These are phyloP conservation scores for Microsporum canis DNA, from an alignment of 2,329 filamentous ascomycete species.

Conservation along the genomic window DNA sequence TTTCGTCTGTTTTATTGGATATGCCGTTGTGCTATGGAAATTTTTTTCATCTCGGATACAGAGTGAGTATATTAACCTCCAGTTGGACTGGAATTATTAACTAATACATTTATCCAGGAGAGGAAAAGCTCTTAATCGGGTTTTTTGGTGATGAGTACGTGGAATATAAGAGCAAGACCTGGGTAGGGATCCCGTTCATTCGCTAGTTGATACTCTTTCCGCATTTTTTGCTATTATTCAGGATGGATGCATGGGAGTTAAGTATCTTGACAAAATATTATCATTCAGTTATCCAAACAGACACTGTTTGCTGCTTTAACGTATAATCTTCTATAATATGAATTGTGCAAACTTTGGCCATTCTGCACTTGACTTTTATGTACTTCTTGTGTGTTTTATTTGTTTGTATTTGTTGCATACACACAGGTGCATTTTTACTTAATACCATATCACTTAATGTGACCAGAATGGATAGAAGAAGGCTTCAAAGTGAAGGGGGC, in stretches of 20 bases:
- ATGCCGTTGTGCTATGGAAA: conserved; percentile 64
- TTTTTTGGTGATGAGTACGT: conserved; percentile 82
- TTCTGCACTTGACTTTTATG: background rate
- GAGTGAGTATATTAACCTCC: conserved; percentile 35
- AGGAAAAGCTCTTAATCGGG: conserved; percentile 63
- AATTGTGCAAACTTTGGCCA: background rate
- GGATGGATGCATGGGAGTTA: background rate
- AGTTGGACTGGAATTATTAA: background rate
- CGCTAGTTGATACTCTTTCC: conserved; percentile 18
- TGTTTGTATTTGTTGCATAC: background rate
- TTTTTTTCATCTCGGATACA: conserved; percentile 70
- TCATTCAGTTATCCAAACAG: no score
- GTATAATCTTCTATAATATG: no score
- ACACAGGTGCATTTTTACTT: background rate
- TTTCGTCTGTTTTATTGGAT: conserved; percentile 61
- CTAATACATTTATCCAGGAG: conserved; percentile 38
- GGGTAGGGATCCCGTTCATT: conserved; percentile 73
- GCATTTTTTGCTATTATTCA: background rate
- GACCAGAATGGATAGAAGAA: no score
- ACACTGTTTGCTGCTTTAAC: no score
- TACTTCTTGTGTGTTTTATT: background rate
- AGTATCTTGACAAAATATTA: background rate
- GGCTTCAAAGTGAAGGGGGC: no score
- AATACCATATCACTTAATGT: no score
- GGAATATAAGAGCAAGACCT: conserved; percentile 58